Conservation (phyloP, 139 green algal genomes). For the Chlorella sorokiniana region DNA sequence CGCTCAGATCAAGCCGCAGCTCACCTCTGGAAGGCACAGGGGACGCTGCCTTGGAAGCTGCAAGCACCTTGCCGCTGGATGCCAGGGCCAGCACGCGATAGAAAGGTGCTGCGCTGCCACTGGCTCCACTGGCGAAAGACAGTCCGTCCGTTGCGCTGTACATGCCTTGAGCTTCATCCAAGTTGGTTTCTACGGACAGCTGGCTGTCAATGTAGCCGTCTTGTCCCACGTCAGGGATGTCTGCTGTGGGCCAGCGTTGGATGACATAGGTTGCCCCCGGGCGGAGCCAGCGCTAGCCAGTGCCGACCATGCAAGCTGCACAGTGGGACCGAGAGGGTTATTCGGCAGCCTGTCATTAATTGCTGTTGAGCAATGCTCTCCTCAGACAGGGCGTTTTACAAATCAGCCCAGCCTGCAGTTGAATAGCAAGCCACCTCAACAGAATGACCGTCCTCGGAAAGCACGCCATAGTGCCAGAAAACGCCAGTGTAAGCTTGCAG, state of each 20-base stretch:
- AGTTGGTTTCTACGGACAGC: not conserved
- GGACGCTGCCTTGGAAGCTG: not conserved
- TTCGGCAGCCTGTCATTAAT: too few species aligned
- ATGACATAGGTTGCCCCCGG: not conserved
- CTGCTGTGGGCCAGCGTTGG: not conserved
- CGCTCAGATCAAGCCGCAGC: not conserved
- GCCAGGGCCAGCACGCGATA: not conserved
- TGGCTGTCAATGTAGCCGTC: not conserved
- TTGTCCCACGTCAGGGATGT: not conserved
- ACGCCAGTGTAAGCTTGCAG: too few species aligned
- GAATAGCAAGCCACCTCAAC: not conserved
- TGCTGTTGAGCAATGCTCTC: not conserved
- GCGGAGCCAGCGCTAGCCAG: not conserved
- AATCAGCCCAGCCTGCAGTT: not conserved
- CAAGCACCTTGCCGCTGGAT: not conserved
- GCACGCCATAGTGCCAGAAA: conserved; percentile 8
- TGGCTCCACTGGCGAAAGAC: too few species aligned
- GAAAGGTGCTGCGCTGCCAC: not conserved
- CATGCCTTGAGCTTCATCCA: not conserved
- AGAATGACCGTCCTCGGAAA: not conserved
- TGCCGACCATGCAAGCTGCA: not conserved
- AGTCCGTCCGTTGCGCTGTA: not conserved
- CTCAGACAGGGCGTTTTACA: not conserved
- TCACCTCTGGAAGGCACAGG: not conserved
- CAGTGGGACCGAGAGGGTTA: not conserved